Evolutionary conservation across 2,329 filamentous ascomycete genomes (phyloP), one percentile per base, ranked within the genome.

Genomic region (Diaporthe batatas): DNA sequence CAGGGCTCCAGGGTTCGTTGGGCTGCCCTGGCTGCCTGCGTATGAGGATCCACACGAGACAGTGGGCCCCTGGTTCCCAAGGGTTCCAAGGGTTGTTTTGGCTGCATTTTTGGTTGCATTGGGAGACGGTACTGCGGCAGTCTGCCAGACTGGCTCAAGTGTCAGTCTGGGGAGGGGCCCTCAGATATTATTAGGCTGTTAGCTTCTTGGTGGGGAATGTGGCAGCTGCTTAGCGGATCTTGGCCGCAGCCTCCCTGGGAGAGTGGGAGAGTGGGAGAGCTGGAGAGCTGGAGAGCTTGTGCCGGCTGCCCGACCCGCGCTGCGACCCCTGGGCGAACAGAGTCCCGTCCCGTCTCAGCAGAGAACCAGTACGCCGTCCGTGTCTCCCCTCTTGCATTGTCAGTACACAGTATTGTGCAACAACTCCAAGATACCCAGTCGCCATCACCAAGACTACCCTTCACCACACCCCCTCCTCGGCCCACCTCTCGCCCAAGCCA

Each of bases 161-260:
- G 54, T 57, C 54, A 58, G 54, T 16, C 32, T 36, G 34, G 55
- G 7, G 23, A 3, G 54, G n/a, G 14, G 18, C 44, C 11, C 8
- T 49, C 21, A n/a, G 21, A 49, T 32, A 21, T 16, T 32, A 5
- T 5, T 53, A n/a, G 59, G 29, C 29, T 29, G 44, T 65, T 53
- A 65, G 62, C 44, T 39, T 8, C 47, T 32, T 53, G 47, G 62
- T 67, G 62, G 62, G 44, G 62, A 67, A 53, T 67, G 32, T 67
- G 62, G 62, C 62, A 67, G 47, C 53, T 67, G 47, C 62, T 67
- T 67, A 67, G 62, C 59, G 59, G 21, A 51, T 65, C 62, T 67
- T 53, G 53, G 62, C 62, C 62, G 62, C 62, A 67, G 21, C 12
- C 42, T 47, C 58, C 58, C 58, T 47, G 42, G 58, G 12, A 16